Conservation (phyloP, 2,329 filamentous ascomycete genomes). For the Trichoderma guizhouense region DNA sequence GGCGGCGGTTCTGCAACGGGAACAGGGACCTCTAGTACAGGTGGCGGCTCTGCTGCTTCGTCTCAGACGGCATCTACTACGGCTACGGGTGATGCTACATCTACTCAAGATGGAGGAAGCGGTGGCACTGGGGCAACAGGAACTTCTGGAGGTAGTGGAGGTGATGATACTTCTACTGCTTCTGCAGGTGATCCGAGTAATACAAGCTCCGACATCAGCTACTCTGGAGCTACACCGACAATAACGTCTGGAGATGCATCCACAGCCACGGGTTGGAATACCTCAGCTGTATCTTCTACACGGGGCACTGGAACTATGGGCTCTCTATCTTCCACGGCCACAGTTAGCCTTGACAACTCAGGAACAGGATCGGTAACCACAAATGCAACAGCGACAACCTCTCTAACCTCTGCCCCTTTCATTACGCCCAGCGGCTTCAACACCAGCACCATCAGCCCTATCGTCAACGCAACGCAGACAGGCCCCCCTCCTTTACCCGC, state of each 20-base stretch:
- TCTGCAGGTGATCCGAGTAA: background rate
- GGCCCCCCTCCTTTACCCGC: conserved; percentile 24
- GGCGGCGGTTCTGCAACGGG: background rate
- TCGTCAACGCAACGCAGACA: conserved; percentile 16
- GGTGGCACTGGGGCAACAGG: background rate
- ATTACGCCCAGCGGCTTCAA: conserved; percentile 16
- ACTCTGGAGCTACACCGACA: background rate
- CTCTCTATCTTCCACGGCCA: background rate
- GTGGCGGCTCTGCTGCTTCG: background rate
- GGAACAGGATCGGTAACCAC: background rate
- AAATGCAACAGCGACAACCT: background rate
- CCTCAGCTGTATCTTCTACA: background rate
- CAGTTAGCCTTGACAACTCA: background rate
- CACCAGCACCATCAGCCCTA: background rate
- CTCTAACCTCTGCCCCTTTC: conserved; percentile 9
- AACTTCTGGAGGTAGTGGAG: background rate
- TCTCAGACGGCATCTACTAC: background rate
- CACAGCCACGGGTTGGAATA: conserved; percentile 10
- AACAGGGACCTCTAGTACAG: background rate
- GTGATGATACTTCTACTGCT: background rate
- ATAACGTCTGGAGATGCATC: background rate
- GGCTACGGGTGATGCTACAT: background rate
- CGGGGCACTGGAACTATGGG: background rate
- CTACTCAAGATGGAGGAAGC: background rate
- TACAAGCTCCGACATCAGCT: background rate